phyloP scores from a whole-genome alignment of 306 rosid genomes.

The Oxytropis ochrocephala region DNA sequence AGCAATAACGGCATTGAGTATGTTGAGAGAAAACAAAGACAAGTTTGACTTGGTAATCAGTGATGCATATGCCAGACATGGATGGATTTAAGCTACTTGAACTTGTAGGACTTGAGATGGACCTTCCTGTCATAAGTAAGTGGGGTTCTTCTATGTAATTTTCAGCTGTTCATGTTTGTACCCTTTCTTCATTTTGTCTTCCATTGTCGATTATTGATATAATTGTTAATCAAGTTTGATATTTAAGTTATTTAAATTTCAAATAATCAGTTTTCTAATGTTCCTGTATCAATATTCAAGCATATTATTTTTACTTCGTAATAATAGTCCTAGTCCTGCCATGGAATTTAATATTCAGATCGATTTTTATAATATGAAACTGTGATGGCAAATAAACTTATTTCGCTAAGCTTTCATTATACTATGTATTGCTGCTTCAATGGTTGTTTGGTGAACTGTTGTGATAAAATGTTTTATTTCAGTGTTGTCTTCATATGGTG shows the following conservation, averaged over 20 bases:
- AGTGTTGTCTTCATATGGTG: constrained; percentile 93
- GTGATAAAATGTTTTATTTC: constrained; percentile 22
- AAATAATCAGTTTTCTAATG: neutral
- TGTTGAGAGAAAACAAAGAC: constrained; percentile 82
- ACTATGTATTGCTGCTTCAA: neutral
- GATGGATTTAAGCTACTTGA: constrained; percentile 98
- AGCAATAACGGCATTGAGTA: constrained; percentile 64
- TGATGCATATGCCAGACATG: constrained; percentile 98
- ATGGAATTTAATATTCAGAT: neutral
- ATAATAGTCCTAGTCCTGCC: neutral
- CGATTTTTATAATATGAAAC: neutral
- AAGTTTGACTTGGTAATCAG: constrained; percentile 90
- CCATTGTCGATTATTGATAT: neutral
- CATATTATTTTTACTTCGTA: neutral
- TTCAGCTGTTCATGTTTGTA: neutral
- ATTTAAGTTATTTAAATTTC: neutral
- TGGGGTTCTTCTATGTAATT: neutral
- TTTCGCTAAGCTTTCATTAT: neutral
- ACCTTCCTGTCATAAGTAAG: constrained; percentile 97
- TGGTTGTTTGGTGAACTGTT: neutral
- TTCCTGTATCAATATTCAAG: neutral
- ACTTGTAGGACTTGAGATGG: constrained; percentile 98
- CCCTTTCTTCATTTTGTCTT: neutral
- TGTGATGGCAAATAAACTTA: neutral
- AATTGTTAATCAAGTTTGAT: neutral